Percentiles rank a stretch among this genome's conserved stretches.
Evolutionary conservation across 2,329 filamentous ascomycete genomes (phyloP).

Genomic region (Fusarium sp.): DNA sequence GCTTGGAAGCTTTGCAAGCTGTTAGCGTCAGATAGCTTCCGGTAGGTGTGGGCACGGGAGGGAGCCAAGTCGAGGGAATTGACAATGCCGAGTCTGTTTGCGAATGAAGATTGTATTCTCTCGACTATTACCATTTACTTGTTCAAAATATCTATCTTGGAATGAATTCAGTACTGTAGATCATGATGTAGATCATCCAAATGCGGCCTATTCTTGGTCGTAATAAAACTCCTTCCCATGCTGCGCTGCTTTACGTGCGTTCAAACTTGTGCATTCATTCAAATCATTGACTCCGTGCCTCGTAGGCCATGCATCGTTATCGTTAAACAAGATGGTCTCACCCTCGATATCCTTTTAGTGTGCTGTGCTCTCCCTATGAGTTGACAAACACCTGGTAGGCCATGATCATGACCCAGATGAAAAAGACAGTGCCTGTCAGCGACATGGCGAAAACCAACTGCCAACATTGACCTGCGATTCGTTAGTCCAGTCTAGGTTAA

Average conservation of each 20-base stretch:
- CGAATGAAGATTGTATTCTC: neutral
- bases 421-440: constrained; percentile 69
- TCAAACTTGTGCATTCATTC: constrained; percentile 15
- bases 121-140: constrained; percentile 5
- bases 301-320: constrained; percentile 36
- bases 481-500: constrained; percentile 25
- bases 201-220: constrained; percentile 17
- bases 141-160: neutral
- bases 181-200: constrained; percentile 3
- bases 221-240: constrained; percentile 23
- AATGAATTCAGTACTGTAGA: neutral
- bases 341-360: neutral
- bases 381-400: constrained; percentile 72
- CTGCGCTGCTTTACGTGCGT: neutral
- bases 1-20: neutral
- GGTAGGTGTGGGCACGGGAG: constrained; percentile 11
- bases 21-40: constrained; percentile 3
- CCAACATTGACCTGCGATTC: constrained; percentile 68
- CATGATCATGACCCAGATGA: constrained; percentile 78
- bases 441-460: constrained; percentile 73
- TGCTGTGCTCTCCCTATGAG: constrained; percentile 43
- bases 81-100: neutral
- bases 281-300: constrained; percentile 32
- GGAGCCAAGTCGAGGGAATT: constrained; percentile 7
- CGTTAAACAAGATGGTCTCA: constrained; percentile 11